Evolutionary conservation across 805 yeast genomes (phyloP).

Genomic region (Metschnikowia cerradonensis): DNA sequence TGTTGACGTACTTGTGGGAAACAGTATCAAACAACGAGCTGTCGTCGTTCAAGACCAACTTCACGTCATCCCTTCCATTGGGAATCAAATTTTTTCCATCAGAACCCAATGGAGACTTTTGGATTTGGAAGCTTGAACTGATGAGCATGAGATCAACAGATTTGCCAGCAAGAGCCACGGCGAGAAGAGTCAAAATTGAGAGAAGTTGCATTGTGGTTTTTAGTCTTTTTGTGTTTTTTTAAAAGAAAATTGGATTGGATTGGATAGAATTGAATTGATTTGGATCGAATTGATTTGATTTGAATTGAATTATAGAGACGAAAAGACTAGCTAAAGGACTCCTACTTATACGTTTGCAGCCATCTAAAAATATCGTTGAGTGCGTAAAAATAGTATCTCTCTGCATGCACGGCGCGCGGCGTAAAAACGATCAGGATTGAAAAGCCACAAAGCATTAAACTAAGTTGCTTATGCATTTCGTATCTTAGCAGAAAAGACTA

Average conservation of each 20-base stretch:
- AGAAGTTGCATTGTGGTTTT: background rate
- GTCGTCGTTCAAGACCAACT: background rate
- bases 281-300: no score
- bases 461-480: background rate
- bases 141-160: background rate
- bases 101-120: background rate
- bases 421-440: background rate
- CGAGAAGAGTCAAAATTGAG: background rate
- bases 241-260: no score
- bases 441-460: background rate
- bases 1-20: background rate
- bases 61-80: background rate
- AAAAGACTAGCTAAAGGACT: background rate
- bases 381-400: background rate
- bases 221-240: no score
- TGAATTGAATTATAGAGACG: no score
- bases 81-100: background rate
- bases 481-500: no score
- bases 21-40: background rate
- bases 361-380: background rate
- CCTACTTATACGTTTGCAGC: background rate
- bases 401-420: background rate
- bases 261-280: no score
- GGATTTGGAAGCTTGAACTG: background rate
- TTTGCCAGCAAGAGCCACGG: background rate